Percentiles rank a stretch among this genome's conserved stretches.
Evolutionary conservation across 257 asterid species (phyloP).

Genomic region (Scutellaria minor): DNA sequence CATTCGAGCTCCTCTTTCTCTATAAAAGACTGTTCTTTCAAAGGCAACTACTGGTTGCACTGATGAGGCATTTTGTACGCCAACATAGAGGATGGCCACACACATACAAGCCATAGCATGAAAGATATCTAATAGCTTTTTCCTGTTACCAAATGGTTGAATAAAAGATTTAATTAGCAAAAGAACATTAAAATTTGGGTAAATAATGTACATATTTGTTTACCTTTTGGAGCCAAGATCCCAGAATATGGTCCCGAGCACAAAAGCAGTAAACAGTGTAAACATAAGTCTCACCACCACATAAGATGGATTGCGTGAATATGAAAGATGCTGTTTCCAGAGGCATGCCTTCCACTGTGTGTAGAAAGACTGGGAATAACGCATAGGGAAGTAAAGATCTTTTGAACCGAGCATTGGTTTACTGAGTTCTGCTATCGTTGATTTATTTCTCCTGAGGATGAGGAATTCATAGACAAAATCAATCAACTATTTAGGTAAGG

Average conservation of each 20-base stretch:
- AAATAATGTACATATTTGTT: background rate
- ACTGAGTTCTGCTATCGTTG: conserved; percentile 54
- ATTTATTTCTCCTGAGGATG: conserved; percentile 67
- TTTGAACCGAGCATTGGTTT: conserved; percentile 54
- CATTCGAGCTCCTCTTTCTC: conserved; percentile 89
- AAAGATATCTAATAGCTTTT: conserved; percentile 47
- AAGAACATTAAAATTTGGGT: background rate
- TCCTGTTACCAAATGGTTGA: background rate
- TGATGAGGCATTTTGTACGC: conserved; percentile 60
- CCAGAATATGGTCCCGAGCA: conserved; percentile 82
- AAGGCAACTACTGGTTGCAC: conserved; percentile 74
- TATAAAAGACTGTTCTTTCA: conserved; percentile 78
- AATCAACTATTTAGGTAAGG: background rate
- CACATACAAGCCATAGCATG: conserved; percentile 83
- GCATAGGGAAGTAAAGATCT: conserved; percentile 55
- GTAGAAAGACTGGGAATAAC: conserved; percentile 61
- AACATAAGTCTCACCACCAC: conserved; percentile 64
- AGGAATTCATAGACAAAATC: background rate
- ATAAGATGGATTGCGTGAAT: conserved; percentile 72
- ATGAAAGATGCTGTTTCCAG: conserved; percentile 78
- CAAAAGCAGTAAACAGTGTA: conserved; percentile 58
- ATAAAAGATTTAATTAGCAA: background rate
- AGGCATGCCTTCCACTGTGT: conserved; percentile 75
- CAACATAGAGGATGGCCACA: conserved; percentile 61
- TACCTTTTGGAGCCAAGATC: conserved; percentile 74